Conservation (phyloP, 2,329 filamentous ascomycete species). For the Stemphylium vesicarium region DNA sequence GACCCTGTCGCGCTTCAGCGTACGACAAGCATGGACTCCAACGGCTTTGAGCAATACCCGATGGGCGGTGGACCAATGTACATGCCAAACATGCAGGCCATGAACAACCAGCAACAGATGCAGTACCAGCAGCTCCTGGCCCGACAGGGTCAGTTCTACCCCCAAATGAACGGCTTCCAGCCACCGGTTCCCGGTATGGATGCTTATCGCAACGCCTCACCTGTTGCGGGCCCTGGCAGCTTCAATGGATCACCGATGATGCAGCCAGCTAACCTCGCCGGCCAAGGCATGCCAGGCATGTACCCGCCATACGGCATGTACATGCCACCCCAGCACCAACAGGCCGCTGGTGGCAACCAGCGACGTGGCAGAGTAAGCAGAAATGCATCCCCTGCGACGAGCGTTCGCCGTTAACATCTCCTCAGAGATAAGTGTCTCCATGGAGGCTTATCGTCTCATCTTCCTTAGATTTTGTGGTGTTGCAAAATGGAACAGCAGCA, state of each 20-base stretch:
- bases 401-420: slow-evolving; percentile 30
- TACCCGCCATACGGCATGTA: slow-evolving; percentile 58
- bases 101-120: slow-evolving; percentile 55
- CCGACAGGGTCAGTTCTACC: slow-evolving; percentile 56
- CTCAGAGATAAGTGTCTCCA: slow-evolving; percentile 36
- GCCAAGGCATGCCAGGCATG: slow-evolving; percentile 46
- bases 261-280: slow-evolving; percentile 54
- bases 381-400: slow-evolving; percentile 29
- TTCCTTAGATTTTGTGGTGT: slow-evolving; percentile 16
- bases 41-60: slow-evolving; percentile 54
- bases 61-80: slow-evolving; percentile 46
- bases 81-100: slow-evolving; percentile 50
- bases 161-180: slow-evolving; percentile 51
- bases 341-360: slow-evolving; percentile 55
- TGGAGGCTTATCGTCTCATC: slow-evolving; percentile 1
- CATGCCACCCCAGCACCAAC: slow-evolving; percentile 55
- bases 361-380: slow-evolving; percentile 60
- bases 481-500: slow-evolving; percentile 20
- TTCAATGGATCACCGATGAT: slow-evolving; percentile 55
- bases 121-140: slow-evolving; percentile 66
- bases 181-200: slow-evolving; percentile 53
- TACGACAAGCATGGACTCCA: slow-evolving; percentile 58
- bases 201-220: slow-evolving; percentile 51
- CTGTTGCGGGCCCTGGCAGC: slow-evolving; percentile 49
- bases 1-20: slow-evolving; percentile 54